Evolutionary conservation across 768 basidiomycete genomes (phyloP), one percentile per base, ranked within the genome.

Genomic region (Lentinula guzmanii): DNA sequence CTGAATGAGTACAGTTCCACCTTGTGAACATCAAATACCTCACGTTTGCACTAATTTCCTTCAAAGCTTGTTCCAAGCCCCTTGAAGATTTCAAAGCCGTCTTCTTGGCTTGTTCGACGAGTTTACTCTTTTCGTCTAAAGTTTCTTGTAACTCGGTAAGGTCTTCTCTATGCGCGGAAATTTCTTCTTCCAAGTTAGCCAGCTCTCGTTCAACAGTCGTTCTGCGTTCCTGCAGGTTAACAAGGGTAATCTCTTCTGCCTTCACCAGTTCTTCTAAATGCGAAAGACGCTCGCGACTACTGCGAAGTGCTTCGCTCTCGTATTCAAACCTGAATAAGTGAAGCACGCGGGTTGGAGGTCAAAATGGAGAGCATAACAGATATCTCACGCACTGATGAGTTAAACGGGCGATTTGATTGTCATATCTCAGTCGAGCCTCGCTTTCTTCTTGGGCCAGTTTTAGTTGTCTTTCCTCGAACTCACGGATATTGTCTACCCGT

Each of bases 381-480:
- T 52, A 37, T 34, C 64, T 51, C 21, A 74, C 86, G 60, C 70
- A 94, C 95, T 93, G 90, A 73, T 95, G 91, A 2, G 82, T 86
- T 61, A 98, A 76, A 8, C 95, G 82, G 0, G 90, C 88, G 62
- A 95, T 90, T 70, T 95, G 93, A 4, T 87, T 90, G 65, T 94
- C 88, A 65, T 86, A 96, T 52, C 89, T 82, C 65, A 95, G 74
- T 61, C 91, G 77, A 7, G 90, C 91, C 66, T 91, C 91, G 68
- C 85, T 91, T 71, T 94, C 93, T 67, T 91, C 91, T 72, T 94
- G 89, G 0, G 91, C 93, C 24, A 91, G 83, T 71, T 89, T 91
- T 34, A 98, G 77, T 68, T 96, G 93, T 21, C 90, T 85, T 69
- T 93, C 90, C 73, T 98, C 96, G 70, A 95, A 99, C 66, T 95